Base-by-base conservation (phyloP, 208 protist genomes). In the Wallacemonas collosoma region DNA sequence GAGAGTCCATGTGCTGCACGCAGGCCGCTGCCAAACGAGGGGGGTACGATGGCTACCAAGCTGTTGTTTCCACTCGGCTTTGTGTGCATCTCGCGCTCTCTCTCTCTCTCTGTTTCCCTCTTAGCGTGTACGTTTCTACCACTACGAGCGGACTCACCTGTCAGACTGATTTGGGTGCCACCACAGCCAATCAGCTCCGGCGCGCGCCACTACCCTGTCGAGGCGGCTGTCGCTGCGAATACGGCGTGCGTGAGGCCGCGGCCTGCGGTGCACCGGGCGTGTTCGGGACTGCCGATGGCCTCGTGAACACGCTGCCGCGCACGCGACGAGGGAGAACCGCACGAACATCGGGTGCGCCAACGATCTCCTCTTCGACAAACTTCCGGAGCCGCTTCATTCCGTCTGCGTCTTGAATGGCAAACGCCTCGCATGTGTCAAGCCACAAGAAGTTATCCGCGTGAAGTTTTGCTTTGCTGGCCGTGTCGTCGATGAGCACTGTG, bases 401-500 rank as follows among this genome's bases (percentile, higher is more conserved):
- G 9, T 68, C 35, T 15, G 71, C 65, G 53, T 93, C 83, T 44
- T 72, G 70, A 45, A 94, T 86, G 36, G 72, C 71, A 8, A 85
- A 61, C 17, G 62, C 82, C 47, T 87, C 77, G 70, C 87, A 96
- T 5, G 80, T 82, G 51, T 94, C 89, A 8, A 96, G 64, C 90
- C 92, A 96, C 35, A 96, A 15, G 58, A 90, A 94, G 75, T 96
- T 96, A 39, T 71, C 88, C 8, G 89, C 89, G 64, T 93, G 81
- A 40, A 71, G 66, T 71, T 87, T 88, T 11, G 86, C 88, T 70
- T 96, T 96, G 73, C 89, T 95, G 2, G 92, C 88, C 3, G 92
- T 96, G 78, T 96, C 89, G 54, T 96, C 92, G 45, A 96, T 88
- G 5, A 96, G 81, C 11, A 96, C 70, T 0, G 92, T 96, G 63